Evolutionary conservation across 1,284 basidiomycete genomes (phyloP).

Genomic region (Jaminaea rosea): DNA sequence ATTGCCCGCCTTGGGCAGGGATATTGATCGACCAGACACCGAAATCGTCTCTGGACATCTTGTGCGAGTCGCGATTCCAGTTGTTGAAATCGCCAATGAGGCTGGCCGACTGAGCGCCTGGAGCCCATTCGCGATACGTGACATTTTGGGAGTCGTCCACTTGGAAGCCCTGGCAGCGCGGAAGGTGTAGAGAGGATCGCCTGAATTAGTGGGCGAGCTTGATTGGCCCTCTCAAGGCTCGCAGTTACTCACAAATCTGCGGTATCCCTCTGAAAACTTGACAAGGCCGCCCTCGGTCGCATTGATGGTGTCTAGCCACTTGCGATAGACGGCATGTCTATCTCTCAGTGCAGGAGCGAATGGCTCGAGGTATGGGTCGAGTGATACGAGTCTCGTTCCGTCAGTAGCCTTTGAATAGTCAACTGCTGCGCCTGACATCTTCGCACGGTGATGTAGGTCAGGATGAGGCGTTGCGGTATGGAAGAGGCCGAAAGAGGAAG

Average conservation of each 20-base stretch:
- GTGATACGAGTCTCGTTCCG: constrained; percentile 32
- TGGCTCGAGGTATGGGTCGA: constrained; percentile 43
- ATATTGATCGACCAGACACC: constrained; percentile 86
- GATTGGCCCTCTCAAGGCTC: no score
- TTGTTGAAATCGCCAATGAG: constrained; percentile 92
- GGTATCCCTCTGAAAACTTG: constrained; percentile 75
- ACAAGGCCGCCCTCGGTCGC: constrained; percentile 60
- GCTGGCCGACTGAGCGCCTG: constrained; percentile 70
- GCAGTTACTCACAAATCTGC: no score
- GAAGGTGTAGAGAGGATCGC: no score
- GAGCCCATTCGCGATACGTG: constrained; percentile 90
- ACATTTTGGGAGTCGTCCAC: constrained; percentile 60
- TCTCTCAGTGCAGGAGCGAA: constrained; percentile 29
- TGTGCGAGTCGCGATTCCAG: constrained; percentile 66
- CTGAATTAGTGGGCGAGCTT: no score
- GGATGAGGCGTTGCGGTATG: neutral
- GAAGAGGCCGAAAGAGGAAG: neutral
- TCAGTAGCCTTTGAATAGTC: constrained; percentile 36
- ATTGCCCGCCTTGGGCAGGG: constrained; percentile 51
- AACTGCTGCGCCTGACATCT: no score
- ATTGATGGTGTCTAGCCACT: constrained; percentile 28
- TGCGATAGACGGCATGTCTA: constrained; percentile 24
- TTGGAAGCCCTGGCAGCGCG: constrained; percentile 75
- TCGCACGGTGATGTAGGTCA: constrained; percentile 13
- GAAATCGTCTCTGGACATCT: constrained; percentile 81